These are phyloP conservation scores for Pulchroboletus neoregius DNA, from an alignment of 1,284 basidiomycete genomes.

Conservation along the genomic window DNA sequence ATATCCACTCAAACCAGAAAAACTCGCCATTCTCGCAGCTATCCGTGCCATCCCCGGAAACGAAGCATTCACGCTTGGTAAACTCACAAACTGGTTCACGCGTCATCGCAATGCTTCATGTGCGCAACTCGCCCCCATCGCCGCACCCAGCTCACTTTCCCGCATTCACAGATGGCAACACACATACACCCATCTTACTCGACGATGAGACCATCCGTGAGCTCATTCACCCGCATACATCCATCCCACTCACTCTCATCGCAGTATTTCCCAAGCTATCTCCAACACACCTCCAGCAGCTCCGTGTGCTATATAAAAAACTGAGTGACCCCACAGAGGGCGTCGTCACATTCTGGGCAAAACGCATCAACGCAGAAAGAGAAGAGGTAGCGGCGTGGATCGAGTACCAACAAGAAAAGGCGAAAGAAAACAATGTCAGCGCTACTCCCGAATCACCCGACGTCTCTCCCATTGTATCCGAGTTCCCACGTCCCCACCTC, in stretches of 20 bases:
- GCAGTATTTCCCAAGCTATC: slow-evolving; percentile 31
- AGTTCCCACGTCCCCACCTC: slow-evolving; percentile 22
- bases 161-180: background rate
- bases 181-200: background rate
- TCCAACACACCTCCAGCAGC: slow-evolving; percentile 22
- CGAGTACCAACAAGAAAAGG: slow-evolving; percentile 30
- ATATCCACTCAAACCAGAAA: slow-evolving; percentile 20
- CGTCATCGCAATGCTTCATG: slow-evolving; percentile 21
- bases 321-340: slow-evolving; percentile 17
- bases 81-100: slow-evolving; percentile 22
- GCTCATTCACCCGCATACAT: slow-evolving; percentile 1
- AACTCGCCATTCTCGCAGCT: slow-evolving; percentile 13
- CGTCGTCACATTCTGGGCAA: slow-evolving; percentile 29
- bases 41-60: slow-evolving; percentile 27
- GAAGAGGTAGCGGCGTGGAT: slow-evolving; percentile 27
- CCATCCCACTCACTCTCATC: background rate
- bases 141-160: background rate
- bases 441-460: slow-evolving; percentile 8
- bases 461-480: slow-evolving; percentile 18
- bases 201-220: slow-evolving; percentile 30
- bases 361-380: slow-evolving; percentile 20
- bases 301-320: slow-evolving; percentile 20
- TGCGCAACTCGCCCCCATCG: background rate
- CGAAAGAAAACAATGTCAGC: slow-evolving; percentile 1
- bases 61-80: slow-evolving; percentile 17